phyloP scores from a whole-genome alignment of 768 basidiomycete species.

The Xanthoconium stramineum region DNA sequence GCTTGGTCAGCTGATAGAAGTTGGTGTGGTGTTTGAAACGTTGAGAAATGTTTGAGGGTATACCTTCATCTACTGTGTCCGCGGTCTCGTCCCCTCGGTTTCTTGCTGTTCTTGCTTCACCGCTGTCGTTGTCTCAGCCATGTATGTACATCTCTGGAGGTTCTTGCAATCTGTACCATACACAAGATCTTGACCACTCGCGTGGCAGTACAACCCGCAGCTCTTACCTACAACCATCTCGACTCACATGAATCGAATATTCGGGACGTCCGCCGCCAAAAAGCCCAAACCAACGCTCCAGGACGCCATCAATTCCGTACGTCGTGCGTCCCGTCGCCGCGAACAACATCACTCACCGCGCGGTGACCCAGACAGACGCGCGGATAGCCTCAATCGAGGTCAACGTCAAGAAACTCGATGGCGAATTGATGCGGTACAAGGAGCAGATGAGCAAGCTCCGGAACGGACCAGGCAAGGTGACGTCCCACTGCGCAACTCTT shows the following conservation, averaged over 20 bases:
- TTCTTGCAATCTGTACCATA: neutral
- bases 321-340: slow-evolving; percentile 23
- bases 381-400: slow-evolving; percentile 89
- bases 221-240: neutral
- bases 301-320: slow-evolving; percentile 89
- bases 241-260: slow-evolving; percentile 74
- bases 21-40: neutral
- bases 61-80: neutral
- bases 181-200: neutral
- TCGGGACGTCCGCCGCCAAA: slow-evolving; percentile 73
- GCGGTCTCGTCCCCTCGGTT: neutral
- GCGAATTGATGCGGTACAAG: slow-evolving; percentile 86
- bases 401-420: slow-evolving; percentile 95
- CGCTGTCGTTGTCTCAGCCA: neutral
- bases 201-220: neutral
- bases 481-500: neutral
- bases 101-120: neutral
- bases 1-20: too few relatives aligned
- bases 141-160: neutral
- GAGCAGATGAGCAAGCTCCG: slow-evolving; percentile 95
- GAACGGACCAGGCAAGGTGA: slow-evolving; percentile 92
- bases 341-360: neutral
- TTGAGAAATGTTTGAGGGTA: neutral
- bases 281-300: slow-evolving; percentile 84
- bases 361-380: slow-evolving; percentile 66